Conservation (phyloP, 306 rosid species). For the Vachellia pachyceras region DNA sequence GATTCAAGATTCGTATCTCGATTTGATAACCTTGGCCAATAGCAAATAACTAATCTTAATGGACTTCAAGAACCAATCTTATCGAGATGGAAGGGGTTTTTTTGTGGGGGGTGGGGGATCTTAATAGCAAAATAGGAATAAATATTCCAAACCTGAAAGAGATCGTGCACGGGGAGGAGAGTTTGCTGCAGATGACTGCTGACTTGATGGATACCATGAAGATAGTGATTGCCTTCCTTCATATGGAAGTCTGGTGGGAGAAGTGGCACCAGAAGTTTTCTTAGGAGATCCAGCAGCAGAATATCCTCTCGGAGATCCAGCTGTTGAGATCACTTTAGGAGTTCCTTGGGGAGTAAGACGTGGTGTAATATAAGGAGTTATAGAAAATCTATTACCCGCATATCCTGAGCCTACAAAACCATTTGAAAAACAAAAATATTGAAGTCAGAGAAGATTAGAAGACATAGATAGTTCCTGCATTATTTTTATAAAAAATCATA, state of each 20-base stretch:
- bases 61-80: conserved; percentile 15
- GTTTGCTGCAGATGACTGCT: conserved; percentile 97
- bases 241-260: conserved; percentile 72
- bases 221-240: conserved; percentile 70
- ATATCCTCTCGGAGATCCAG: conserved; percentile 81
- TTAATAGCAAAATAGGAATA: conserved; percentile 11
- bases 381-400: conserved; percentile 62
- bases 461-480: conserved; percentile 8
- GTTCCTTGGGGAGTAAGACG: conserved; percentile 91
- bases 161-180: conserved; percentile 87
- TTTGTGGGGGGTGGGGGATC: background rate
- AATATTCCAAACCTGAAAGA: conserved; percentile 60
- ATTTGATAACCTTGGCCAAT: too few relatives aligned
- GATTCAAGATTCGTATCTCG: too few relatives aligned
- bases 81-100: conserved; percentile 13
- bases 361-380: conserved; percentile 90
- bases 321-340: conserved; percentile 78
- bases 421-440: conserved; percentile 5
- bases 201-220: conserved; percentile 95
- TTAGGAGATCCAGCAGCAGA: conserved; percentile 76
- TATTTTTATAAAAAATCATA: conserved; percentile 3
- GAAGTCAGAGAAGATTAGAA: conserved; percentile 14
- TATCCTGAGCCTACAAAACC: conserved; percentile 61
- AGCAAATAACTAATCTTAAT: conserved; percentile 6
- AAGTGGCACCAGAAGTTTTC: conserved; percentile 68